These are phyloP conservation scores for Corynespora cassiicola DNA, from an alignment of 2,329 filamentous ascomycete genomes.

Conservation along the genomic window DNA sequence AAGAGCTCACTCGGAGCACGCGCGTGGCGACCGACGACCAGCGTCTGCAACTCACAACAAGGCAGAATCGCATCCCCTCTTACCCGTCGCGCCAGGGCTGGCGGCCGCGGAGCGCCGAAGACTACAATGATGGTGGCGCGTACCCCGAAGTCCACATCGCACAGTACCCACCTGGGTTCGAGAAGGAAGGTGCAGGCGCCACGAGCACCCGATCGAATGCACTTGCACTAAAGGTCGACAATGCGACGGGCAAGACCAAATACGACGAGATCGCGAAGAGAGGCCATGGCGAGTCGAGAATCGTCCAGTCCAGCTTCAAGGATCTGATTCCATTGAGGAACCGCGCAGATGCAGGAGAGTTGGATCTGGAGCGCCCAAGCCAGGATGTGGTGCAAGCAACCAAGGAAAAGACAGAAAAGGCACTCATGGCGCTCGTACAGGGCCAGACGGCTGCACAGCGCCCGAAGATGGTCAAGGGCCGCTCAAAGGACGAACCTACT, in stretches of 20 bases:
- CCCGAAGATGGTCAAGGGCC: conserved; percentile 90
- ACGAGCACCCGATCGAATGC: conserved; percentile 89
- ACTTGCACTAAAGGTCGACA: conserved; percentile 89
- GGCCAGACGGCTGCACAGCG: conserved; percentile 91
- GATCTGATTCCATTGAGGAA: conserved; percentile 94
- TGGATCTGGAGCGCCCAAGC: conserved; percentile 83
- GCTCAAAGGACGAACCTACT: conserved; percentile 82
- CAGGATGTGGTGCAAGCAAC: conserved; percentile 84
- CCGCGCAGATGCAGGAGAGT: conserved; percentile 88
- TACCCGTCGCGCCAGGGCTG: conserved; percentile 90
- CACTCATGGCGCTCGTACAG: conserved; percentile 79
- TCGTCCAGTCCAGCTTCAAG: conserved; percentile 95
- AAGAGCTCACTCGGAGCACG: conserved; percentile 81
- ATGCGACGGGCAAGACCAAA: conserved; percentile 90
- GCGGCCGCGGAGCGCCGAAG: conserved; percentile 86
- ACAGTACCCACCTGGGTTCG: conserved; percentile 96
- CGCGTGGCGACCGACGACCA: conserved; percentile 81
- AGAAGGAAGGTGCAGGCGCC: conserved; percentile 66
- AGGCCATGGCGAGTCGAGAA: conserved; percentile 81
- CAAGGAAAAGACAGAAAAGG: conserved; percentile 86
- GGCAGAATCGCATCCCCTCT: conserved; percentile 82
- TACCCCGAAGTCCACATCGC: conserved; percentile 94
- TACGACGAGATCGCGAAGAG: conserved; percentile 94
- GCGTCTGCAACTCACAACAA: conserved; percentile 76
- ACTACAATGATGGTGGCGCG: conserved; percentile 94